phyloP scores from a whole-genome alignment of 148 eudicot species.

The Vaccinium macrocarpon region DNA sequence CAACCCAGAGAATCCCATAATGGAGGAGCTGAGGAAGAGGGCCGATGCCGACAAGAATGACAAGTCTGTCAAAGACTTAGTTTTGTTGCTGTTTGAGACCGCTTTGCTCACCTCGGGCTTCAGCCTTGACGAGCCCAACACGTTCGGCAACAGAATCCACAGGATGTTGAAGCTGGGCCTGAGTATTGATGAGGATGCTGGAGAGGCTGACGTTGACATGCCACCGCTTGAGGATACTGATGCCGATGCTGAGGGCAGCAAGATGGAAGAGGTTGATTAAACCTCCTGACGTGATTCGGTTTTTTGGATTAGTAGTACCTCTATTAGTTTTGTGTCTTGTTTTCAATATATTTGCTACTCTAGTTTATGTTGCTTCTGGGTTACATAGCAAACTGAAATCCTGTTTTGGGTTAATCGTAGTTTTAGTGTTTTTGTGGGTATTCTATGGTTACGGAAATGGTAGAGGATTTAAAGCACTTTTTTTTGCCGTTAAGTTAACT shows the following conservation, averaged over 20 bases:
- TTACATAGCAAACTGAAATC: not conserved
- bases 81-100: constrained; percentile 67
- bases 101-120: constrained; percentile 74
- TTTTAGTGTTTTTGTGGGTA: not conserved
- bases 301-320: not conserved
- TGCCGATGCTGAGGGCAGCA: constrained; percentile 55
- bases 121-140: constrained; percentile 83
- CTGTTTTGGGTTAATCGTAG: not conserved
- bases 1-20: constrained; percentile 78
- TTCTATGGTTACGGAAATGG: too few relatives aligned
- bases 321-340: not conserved
- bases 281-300: not conserved
- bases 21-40: constrained; percentile 89
- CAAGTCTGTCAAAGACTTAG: constrained; percentile 83
- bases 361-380: not conserved
- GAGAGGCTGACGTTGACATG: constrained; percentile 57
- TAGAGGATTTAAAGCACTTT: too few relatives aligned
- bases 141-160: constrained; percentile 80
- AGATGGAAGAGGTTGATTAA: constrained; percentile 79
- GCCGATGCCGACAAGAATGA: constrained; percentile 88
- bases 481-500: too few relatives aligned
- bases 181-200: constrained; percentile 72
- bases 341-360: not conserved
- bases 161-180: constrained; percentile 88
- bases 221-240: constrained; percentile 56